Conservation (phyloP, 441 rosid genomes). For the Bocquillonia castaneifolia region DNA sequence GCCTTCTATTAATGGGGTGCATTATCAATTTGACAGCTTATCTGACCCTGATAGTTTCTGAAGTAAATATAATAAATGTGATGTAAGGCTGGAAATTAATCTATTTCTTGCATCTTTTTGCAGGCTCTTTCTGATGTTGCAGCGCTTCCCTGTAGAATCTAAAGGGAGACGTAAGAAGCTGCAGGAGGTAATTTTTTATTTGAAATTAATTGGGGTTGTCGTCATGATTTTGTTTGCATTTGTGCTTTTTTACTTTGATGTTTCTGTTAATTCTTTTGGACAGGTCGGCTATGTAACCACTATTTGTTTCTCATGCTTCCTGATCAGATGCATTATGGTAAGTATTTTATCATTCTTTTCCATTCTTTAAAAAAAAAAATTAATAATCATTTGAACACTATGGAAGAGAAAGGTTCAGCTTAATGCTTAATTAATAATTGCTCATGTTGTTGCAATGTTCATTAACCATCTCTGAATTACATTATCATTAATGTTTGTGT, state of each 20-base stretch:
- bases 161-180: constrained; percentile 87
- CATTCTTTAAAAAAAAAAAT: not conserved
- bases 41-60: not conserved
- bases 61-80: not conserved
- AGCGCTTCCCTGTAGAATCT: constrained; percentile 90
- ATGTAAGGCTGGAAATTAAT: not conserved
- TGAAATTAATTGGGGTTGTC: not conserved
- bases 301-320: constrained; percentile 84
- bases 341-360: constrained; percentile 20
- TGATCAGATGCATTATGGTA: constrained; percentile 85
- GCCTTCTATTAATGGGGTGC: constrained; percentile 4
- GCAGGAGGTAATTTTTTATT: constrained; percentile 58
- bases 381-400: not conserved
- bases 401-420: not conserved
- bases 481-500: not conserved
- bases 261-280: constrained; percentile 28
- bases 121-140: constrained; percentile 89
- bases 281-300: constrained; percentile 96
- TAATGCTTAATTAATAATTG: not conserved
- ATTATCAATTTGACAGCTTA: not conserved
- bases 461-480: not conserved
- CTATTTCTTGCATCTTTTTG: constrained; percentile 18
- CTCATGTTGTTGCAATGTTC: not conserved
- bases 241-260: not conserved
- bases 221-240: not conserved